Conservation (phyloP, 139 green algal species). For the Choricystis sp. region DNA sequence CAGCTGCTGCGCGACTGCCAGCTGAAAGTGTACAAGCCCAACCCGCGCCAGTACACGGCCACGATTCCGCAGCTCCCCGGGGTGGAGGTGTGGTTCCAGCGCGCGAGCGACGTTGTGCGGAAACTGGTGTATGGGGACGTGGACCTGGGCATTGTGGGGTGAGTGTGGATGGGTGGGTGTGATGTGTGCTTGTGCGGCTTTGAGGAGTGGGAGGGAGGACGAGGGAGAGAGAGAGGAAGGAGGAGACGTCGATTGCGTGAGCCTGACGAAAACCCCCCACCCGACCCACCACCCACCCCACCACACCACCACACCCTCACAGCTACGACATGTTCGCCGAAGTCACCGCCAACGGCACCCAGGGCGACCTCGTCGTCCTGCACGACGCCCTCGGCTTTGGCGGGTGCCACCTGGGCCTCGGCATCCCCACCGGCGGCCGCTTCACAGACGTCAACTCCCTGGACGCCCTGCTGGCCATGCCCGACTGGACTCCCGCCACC, state of each 20-base stretch:
- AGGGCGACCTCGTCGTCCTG: constrained; percentile 65
- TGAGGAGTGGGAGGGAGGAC: too few relatives aligned
- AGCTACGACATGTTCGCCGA: constrained; percentile 83
- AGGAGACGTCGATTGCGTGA: too few relatives aligned
- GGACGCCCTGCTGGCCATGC: constrained; percentile 60
- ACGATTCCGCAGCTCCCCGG: constrained; percentile 71
- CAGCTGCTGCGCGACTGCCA: constrained; percentile 80
- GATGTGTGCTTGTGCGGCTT: too few relatives aligned
- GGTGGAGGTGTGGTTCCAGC: constrained; percentile 98
- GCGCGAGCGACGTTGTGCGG: constrained; percentile 84
- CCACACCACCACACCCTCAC: too few relatives aligned
- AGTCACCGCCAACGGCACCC: constrained; percentile 21
- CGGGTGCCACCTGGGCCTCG: constrained; percentile 85
- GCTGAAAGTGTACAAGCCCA: constrained; percentile 86
- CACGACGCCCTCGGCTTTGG: constrained; percentile 88
- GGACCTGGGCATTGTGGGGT: constrained; percentile 93
- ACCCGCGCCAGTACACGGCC: constrained; percentile 94
- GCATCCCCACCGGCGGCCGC: constrained; percentile 57
- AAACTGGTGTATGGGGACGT: constrained; percentile 85
- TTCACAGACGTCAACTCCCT: constrained; percentile 53
- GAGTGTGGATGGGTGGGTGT: too few relatives aligned
- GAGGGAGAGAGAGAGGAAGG: too few relatives aligned
- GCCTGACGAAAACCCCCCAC: too few relatives aligned
- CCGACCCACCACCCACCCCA: too few relatives aligned
- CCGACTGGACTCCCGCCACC: constrained; percentile 50